Base-by-base conservation (phyloP, 805 yeast genomes). In the Kodamaea restingae region DNA sequence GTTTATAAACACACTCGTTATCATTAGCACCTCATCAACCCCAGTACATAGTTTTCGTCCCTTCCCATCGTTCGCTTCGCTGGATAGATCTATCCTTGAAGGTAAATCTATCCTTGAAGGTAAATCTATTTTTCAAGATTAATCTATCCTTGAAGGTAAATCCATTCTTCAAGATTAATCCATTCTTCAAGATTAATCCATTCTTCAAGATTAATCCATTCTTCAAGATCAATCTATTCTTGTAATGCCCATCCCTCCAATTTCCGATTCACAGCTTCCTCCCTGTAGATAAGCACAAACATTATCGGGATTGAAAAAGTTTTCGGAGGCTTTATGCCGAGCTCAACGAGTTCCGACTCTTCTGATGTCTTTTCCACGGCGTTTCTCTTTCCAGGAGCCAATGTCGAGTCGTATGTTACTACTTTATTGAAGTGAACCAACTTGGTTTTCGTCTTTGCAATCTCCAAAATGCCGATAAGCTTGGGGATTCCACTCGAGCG, bases 301-400 rank as follows among this genome's bases (percentile, higher is more conserved):
- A 56, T 41, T 4, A 54, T 39, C 8, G 59, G 54, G 6, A 54
- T 40, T 18, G 43, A 41, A 33, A 47, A 55, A 27, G 42, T 50
- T 37, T 54, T 54, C 12, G 42, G 47, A n/a, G 59, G 60, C 18
- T 39, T 39, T n/a, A 56, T 44, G 20, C 40, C 48, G 6, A 46
- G 38, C 4, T 39, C 20, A 17, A 30, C 11, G 15, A 30, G 32
- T 7, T 30, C 32, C 12, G 7, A 10, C 21, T 30, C 32, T 4
- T n/a, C 5, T 6, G 15, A 12, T 4, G 4, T 17, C 11, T 30
- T 12, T 12, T 7, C 14, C 12, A 9, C 2, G 8, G 12, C 20
- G 9, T 28, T n/a, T 31, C 10, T 17, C 10, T 4, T 24, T 53
- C 44, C 22, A 8, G 37, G 51, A 18, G 25, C 20, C 11, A 31